phyloP scores from a whole-genome alignment of 2,329 filamentous ascomycete species.

The Bertia moriformis region DNA sequence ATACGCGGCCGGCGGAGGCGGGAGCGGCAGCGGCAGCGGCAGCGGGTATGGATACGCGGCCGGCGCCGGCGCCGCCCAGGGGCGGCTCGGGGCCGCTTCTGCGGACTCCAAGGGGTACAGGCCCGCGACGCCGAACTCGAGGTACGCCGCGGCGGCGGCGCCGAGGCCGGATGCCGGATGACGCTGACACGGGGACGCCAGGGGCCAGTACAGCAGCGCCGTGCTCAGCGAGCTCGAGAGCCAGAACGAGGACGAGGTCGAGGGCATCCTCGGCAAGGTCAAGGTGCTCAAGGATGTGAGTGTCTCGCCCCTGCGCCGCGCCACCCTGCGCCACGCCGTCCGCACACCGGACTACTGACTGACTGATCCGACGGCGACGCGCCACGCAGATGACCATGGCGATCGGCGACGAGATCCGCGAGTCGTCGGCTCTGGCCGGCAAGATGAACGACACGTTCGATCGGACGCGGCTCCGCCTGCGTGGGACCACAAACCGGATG shows the following conservation, averaged over 20 bases:
- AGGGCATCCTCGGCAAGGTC: constrained; percentile 83
- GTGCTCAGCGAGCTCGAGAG: constrained; percentile 87
- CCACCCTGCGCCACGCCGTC: neutral
- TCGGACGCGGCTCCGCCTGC: constrained; percentile 62
- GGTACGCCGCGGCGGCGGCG: constrained; percentile 23
- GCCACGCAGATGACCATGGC: constrained; percentile 60
- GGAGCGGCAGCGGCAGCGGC: constrained; percentile 14
- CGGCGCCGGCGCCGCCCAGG: constrained; percentile 15
- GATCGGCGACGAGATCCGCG: constrained; percentile 89
- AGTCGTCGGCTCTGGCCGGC: constrained; percentile 74
- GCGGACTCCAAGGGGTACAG: constrained; percentile 30
- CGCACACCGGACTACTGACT: neutral
- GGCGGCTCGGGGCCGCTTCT: constrained; percentile 7
- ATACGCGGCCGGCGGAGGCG: constrained; percentile 28
- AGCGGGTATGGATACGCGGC: constrained; percentile 40
- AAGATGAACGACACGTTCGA: constrained; percentile 96
- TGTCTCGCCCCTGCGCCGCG: constrained; percentile 18
- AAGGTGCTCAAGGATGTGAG: constrained; percentile 74
- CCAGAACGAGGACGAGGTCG: constrained; percentile 82
- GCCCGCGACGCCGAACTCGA: constrained; percentile 57
- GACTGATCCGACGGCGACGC: constrained; percentile 4
- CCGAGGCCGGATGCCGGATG: neutral
- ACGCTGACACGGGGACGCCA: constrained; percentile 14
- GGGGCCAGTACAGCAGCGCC: constrained; percentile 83
- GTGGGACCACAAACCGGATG: constrained; percentile 95